Evolutionary conservation across 2,329 filamentous ascomycete genomes (phyloP).

Genomic region (Diaporthe velutina): DNA sequence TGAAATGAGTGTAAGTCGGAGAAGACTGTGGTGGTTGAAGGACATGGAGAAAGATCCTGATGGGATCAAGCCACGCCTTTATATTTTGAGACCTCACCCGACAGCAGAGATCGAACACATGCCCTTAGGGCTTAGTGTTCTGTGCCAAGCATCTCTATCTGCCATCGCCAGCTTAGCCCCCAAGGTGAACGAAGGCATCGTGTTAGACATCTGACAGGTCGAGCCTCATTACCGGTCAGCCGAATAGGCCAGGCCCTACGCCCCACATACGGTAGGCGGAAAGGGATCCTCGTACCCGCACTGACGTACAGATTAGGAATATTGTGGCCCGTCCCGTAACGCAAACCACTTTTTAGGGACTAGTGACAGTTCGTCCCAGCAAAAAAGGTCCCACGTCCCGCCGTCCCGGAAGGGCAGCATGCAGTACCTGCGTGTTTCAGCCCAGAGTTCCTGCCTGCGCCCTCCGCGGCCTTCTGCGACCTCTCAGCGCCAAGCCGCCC

Average conservation of each 20-base stretch:
- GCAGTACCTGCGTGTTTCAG: constrained; percentile 19
- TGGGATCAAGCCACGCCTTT: constrained; percentile 5
- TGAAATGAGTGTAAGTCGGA: not conserved
- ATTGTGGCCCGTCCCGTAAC: constrained; percentile 8
- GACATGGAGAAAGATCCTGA: not conserved
- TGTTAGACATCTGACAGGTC: constrained; percentile 7
- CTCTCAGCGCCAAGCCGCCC: not conserved
- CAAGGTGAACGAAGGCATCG: not conserved
- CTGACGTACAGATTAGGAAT: not conserved
- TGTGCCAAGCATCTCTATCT: not conserved
- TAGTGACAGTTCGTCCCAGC: constrained; percentile 10
- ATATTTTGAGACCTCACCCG: not conserved
- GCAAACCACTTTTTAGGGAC: not conserved
- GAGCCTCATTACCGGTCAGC: not conserved
- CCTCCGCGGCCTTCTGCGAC: not conserved
- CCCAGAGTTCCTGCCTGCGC: not conserved
- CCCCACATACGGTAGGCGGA: constrained; percentile 16
- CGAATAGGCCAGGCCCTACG: not conserved
- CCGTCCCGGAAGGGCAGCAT: not conserved
- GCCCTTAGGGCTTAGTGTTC: not conserved
- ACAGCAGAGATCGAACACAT: not conserved
- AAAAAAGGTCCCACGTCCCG: not conserved
- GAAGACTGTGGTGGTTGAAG: not conserved
- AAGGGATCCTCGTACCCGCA: not conserved
- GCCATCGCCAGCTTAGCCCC: not conserved